Evolutionary conservation across 768 basidiomycete genomes (phyloP), one percentile per base, ranked within the genome.

Genomic region (Auricularia sp.): DNA sequence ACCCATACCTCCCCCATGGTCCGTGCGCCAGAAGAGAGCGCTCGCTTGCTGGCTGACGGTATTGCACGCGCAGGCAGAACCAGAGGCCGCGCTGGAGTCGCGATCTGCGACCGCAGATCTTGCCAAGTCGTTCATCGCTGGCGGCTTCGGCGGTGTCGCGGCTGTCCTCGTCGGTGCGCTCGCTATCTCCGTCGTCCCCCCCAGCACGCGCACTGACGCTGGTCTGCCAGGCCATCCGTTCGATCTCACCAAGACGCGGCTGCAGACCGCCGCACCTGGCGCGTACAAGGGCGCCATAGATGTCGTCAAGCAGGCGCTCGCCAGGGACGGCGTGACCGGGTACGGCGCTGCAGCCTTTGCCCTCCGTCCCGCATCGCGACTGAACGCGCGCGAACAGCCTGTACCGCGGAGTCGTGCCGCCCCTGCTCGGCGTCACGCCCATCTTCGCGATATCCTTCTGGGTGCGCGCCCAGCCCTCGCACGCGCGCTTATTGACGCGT

Each of bases 371-470:
- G 34, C 16, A 29, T 36, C 36, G 16, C 66, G 29, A 18, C 24
- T 24, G 47, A 16, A 54, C 36, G 54, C 61, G 37, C n/a, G 21
- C 65, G 45, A 62, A 3, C 67, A 94, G 92, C 35, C 72, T 96
- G 73, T 96, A 94, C 72, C 90, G 93, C 67, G 94, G 93, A 42
- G 93, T 98, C 77, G 89, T 95, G 3, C 94, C 95, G 39, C 95
- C 95, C 54, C 76, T 98, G 65, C 78, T 97, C 36, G 94, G 96
- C 35, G 93, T 99, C 35, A 98, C 97, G 3, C 97, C 97, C 39
- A 98, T 98, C 72, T 99, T 99, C 71, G 97, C 97, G 3, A 79
- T 98, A 36, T 96, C 94, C 3, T 98, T 99, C 81, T 98, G 95
- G 95, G 95, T 94, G 75, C 65, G 82, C 69, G n/a, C 54, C 34